phyloP scores from a whole-genome alignment of 2,329 filamentous ascomycete species.

The Sclerotinia nivalis region DNA sequence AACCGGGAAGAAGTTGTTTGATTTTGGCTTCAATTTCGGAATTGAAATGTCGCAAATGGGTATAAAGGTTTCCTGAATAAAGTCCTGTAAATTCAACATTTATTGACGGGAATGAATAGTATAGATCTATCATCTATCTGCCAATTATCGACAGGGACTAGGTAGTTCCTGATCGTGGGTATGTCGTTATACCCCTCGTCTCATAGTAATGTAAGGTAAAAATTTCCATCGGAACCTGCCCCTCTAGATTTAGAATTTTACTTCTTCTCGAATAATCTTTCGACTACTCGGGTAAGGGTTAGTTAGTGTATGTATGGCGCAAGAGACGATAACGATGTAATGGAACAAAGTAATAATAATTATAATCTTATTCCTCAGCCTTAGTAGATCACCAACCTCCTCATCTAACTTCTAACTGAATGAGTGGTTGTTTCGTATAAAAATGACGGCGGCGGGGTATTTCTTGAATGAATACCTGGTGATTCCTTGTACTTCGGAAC shows the following conservation, averaged over 20 bases:
- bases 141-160: too few relatives aligned
- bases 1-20: too few relatives aligned
- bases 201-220: not conserved
- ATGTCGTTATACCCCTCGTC: not conserved
- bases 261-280: not conserved
- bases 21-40: too few relatives aligned
- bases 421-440: not conserved
- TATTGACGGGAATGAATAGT: too few relatives aligned
- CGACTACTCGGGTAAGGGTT: not conserved
- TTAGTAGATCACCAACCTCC: slow-evolving; percentile 14
- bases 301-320: slow-evolving; percentile 15
- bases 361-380: slow-evolving; percentile 9
- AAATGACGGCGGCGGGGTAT: slow-evolving; percentile 13
- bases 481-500: too few relatives aligned
- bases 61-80: too few relatives aligned
- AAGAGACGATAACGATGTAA: not conserved
- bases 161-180: not conserved
- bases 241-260: not conserved
- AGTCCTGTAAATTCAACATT: too few relatives aligned
- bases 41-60: too few relatives aligned
- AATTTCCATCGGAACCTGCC: not conserved
- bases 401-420: not conserved
- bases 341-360: not conserved
- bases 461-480: not conserved
- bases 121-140: too few relatives aligned